Conservation (phyloP, 1,284 basidiomycete species). For the Neonothopanus nambi region DNA sequence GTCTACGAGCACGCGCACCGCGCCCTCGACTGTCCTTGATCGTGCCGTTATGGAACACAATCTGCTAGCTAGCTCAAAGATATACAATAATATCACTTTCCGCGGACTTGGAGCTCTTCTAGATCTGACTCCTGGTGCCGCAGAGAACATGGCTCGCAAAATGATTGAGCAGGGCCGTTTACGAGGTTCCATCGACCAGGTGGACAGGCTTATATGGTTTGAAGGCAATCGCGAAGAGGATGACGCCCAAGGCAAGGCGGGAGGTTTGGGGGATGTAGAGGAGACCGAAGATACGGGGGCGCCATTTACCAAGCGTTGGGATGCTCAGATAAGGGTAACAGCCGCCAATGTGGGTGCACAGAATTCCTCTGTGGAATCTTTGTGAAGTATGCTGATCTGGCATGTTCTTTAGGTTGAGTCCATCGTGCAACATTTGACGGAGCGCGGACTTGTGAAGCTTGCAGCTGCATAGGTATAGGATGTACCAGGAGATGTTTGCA, state of each 20-base stretch:
- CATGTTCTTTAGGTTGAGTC: constrained; percentile 62
- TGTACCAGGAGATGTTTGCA: constrained; percentile 11
- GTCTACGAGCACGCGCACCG: constrained; percentile 71
- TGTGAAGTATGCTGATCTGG: constrained; percentile 10
- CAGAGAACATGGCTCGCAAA: constrained; percentile 90
- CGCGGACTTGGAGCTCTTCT: constrained; percentile 83
- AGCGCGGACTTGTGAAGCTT: constrained; percentile 60
- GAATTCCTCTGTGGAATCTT: no score
- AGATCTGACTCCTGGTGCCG: constrained; percentile 82
- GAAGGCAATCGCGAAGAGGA: constrained; percentile 82
- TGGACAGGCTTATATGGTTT: constrained; percentile 90
- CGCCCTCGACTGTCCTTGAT: constrained; percentile 94
- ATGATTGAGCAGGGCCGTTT: constrained; percentile 97
- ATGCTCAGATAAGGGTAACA: constrained; percentile 83
- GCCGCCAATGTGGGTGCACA: constrained; percentile 72
- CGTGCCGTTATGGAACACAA: constrained; percentile 99
- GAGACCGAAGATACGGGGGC: constrained; percentile 86
- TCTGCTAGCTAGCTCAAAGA: constrained; percentile 90
- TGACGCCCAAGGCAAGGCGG: constrained; percentile 89
- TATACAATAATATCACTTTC: constrained; percentile 95
- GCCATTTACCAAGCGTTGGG: constrained; percentile 89
- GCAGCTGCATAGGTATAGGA: constrained; percentile 19
- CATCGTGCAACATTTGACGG: constrained; percentile 75
- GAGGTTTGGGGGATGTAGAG: constrained; percentile 86
- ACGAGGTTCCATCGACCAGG: constrained; percentile 91